Base-by-base conservation (phyloP, 495 filamentous ascomycete species). In the Talaromyces ruber region DNA sequence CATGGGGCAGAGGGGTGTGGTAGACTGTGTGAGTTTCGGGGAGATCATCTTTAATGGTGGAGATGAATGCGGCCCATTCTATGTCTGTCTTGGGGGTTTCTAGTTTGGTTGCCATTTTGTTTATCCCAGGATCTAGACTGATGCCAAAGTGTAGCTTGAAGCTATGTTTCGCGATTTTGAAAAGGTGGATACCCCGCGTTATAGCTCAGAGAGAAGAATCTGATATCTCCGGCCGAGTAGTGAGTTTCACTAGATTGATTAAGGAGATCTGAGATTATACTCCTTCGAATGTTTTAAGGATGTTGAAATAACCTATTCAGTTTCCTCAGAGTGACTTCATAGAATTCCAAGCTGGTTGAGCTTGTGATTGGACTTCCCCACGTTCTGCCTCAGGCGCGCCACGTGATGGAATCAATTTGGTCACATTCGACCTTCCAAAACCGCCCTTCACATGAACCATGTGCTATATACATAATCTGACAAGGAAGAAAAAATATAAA, bases 21-120 rank as follows among this genome's bases (percentile, higher is more conserved):
- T 71, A 71, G 52, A 67, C 64, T 43, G 67, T 66, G 63, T 51
- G 65, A 34, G 62, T 62, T 4, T 66, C 45, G 4, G 75, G 72
- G 0, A 74, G 65, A 2, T 63, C 56, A 7, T 68, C 59, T 51
- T 69, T 67, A 28, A 72, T 62, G 3, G 58, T 63, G 34, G 68
- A 60, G 61, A 78, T 72, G 57, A 69, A 63, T 2, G 60, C 59
- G 30, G 66, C 71, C 76, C 76, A 79, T 53, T 75, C 76, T 53
- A 65, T 62, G 61, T 79, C 68, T 29, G 65, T 72, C 32, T 64
- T 60, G 59, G 66, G 74, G 57, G 66, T 60, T 60, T 60, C 59
- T 21, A 60, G 59, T 52, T 47, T 60, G 6, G 59, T 60, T 51
- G 59, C 59, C 59, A 60, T 60, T 52, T 51, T 60, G 9, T 30